Conservation (phyloP, 805 yeast species). For the Kuraishia floccosa region DNA sequence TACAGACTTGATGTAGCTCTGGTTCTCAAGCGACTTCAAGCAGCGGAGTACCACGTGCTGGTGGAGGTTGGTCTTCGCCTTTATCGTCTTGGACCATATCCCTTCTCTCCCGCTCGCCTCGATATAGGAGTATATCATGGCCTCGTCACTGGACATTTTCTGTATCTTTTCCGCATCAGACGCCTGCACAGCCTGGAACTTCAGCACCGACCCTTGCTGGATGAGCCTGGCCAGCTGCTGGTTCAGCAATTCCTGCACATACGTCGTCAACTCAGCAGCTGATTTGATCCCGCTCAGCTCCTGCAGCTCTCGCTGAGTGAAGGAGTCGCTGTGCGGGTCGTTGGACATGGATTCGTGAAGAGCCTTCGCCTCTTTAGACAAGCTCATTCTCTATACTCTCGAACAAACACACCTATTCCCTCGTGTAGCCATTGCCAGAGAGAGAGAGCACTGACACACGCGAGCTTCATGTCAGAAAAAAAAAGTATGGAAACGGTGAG, state of each 20-base stretch:
- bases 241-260: constrained; percentile 34
- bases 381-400: no score
- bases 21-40: constrained; percentile 67
- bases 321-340: no score
- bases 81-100: constrained; percentile 88
- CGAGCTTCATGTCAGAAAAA: no score
- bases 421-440: no score
- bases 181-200: constrained; percentile 64
- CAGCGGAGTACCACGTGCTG: constrained; percentile 85
- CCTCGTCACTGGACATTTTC: constrained; percentile 78
- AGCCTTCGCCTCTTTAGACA: no score
- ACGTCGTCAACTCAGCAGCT: constrained; percentile 26
- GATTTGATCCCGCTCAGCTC: constrained; percentile 30
- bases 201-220: constrained; percentile 53
- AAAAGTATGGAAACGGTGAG: no score
- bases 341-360: no score
- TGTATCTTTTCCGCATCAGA: constrained; percentile 70
- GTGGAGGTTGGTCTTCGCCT: constrained; percentile 79
- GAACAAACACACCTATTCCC: no score
- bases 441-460: no score
- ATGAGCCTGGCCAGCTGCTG: constrained; percentile 52
- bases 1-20: constrained; percentile 77
- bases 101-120: constrained; percentile 94
- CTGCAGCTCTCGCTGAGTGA: constrained; percentile 60
- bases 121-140: constrained; percentile 81